A percentile compares a stretch with the other conserved stretches of the same genome.
phyloP scores from a whole-genome alignment of 192 early-diverging fungal species.

The Coemansia sp. region DNA sequence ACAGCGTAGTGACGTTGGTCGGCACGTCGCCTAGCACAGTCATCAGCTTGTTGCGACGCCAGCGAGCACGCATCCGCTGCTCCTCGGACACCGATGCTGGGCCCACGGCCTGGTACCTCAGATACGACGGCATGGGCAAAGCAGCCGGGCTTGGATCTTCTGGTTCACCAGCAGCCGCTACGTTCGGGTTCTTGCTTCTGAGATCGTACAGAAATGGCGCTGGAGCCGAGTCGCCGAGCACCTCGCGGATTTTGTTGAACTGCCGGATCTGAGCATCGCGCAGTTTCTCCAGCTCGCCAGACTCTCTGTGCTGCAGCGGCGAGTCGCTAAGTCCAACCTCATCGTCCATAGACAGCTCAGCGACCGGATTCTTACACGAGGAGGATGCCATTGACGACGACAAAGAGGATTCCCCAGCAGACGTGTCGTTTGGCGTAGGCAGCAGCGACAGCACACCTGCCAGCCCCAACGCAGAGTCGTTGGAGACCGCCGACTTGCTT shows the following conservation, averaged over 20 bases:
- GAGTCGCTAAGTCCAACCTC: too few species aligned
- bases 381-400: neutral
- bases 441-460: constrained; percentile 6
- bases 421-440: constrained; percentile 27
- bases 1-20: constrained; percentile 11
- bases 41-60: constrained; percentile 41
- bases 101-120: neutral
- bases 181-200: neutral
- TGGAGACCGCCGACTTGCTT: neutral
- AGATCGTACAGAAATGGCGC: constrained; percentile 6
- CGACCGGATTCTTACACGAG: too few species aligned
- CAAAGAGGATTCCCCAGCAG: neutral
- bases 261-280: constrained; percentile 24
- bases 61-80: constrained; percentile 32
- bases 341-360: too few species aligned
- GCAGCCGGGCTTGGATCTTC: too few species aligned
- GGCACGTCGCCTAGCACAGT: constrained; percentile 45
- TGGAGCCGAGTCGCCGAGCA: constrained; percentile 35
- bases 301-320: neutral
- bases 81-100: constrained; percentile 2
- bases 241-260: constrained; percentile 35
- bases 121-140: neutral
- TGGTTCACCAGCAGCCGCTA: neutral
- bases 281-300: neutral
- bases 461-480: neutral